These are phyloP conservation scores for Rutstroemia sp. DNA, from an alignment of 2,329 filamentous ascomycete species.

Conservation along the genomic window DNA sequence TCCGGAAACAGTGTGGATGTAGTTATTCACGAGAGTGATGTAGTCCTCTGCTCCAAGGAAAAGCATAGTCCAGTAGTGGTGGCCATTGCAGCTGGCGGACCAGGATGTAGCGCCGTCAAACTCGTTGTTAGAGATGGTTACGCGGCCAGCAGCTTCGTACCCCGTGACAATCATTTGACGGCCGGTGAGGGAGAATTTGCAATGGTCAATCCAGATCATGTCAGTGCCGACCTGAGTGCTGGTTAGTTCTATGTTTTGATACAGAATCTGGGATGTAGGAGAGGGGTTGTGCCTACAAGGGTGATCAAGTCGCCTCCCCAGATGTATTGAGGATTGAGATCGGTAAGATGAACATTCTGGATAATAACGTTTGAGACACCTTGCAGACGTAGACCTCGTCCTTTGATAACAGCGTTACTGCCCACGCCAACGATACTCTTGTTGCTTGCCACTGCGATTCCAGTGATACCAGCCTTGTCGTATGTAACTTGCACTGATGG, in stretches of 20 bases:
- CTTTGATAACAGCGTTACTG: slow-evolving; percentile 17
- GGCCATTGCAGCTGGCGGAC: slow-evolving; percentile 37
- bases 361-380: slow-evolving; percentile 24
- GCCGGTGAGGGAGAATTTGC: slow-evolving; percentile 27
- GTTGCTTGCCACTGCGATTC: slow-evolving; percentile 22
- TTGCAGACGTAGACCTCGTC: slow-evolving; percentile 21
- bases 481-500: slow-evolving; percentile 3
- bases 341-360: slow-evolving; percentile 22
- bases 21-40: slow-evolving; percentile 35
- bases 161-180: slow-evolving; percentile 35
- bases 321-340: slow-evolving; percentile 32
- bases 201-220: slow-evolving; percentile 31
- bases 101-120: slow-evolving; percentile 36
- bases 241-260: neutral
- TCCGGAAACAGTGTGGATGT: slow-evolving; percentile 35
- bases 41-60: slow-evolving; percentile 33
- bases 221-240: slow-evolving; percentile 20
- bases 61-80: slow-evolving; percentile 40
- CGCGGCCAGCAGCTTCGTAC: slow-evolving; percentile 27
- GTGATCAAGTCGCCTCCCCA: slow-evolving; percentile 33
- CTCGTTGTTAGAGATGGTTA: slow-evolving; percentile 40
- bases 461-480: slow-evolving; percentile 15
- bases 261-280: neutral
- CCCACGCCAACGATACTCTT: slow-evolving; percentile 25
- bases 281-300: slow-evolving; percentile 11